Conservation (phyloP, 352 stramenopile genomes). For the Phytophthora lateralis region DNA sequence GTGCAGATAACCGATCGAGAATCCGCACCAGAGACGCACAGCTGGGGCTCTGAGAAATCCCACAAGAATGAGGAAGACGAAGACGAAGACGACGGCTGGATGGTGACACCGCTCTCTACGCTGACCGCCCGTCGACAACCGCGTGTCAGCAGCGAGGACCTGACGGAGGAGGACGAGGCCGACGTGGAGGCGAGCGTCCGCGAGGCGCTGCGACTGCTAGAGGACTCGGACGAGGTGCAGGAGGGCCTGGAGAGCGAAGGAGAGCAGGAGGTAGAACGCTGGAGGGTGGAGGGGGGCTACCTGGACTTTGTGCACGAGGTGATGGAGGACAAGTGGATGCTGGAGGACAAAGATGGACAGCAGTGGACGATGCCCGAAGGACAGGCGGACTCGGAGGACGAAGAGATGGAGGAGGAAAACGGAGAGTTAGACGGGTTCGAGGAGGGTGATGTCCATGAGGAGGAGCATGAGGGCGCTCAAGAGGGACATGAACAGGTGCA, state of each 20-base stretch:
- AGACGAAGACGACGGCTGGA: conserved; percentile 42
- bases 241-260: conserved; percentile 27
- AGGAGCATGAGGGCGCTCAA: conserved; percentile 5
- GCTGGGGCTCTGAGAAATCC: conserved; percentile 21
- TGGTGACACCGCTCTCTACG: conserved; percentile 27
- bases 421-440: neutral
- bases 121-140: conserved; percentile 12
- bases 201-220: conserved; percentile 56
- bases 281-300: conserved; percentile 24
- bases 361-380: conserved; percentile 18
- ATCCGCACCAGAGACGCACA: conserved; percentile 6
- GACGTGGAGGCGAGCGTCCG: conserved; percentile 60
- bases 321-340: conserved; percentile 43
- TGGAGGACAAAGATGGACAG: conserved; percentile 19
- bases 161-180: conserved; percentile 35
- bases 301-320: conserved; percentile 62
- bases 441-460: neutral
- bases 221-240: conserved; percentile 25
- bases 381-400: conserved; percentile 12
- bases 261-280: conserved; percentile 28
- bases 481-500: conserved; percentile 6
- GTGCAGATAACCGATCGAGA: conserved; percentile 3
- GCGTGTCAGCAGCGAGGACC: conserved; percentile 7
- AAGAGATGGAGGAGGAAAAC: conserved; percentile 6
- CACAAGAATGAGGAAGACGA: conserved; percentile 38